These are phyloP conservation scores for Onygena corvina DNA, from an alignment of 2,329 filamentous ascomycete species.

Conservation along the genomic window DNA sequence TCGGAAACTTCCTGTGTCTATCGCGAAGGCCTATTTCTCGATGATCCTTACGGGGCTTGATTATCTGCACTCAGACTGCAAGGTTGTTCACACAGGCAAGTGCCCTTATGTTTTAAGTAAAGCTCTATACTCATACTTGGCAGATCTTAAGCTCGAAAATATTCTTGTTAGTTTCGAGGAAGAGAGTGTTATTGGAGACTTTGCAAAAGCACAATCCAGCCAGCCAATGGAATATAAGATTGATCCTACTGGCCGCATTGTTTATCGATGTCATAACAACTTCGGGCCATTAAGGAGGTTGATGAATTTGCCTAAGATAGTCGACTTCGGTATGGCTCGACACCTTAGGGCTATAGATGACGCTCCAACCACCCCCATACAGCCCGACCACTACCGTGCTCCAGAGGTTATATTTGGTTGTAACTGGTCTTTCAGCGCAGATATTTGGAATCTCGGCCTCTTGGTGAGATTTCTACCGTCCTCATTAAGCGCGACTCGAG, in stretches of 20 bases:
- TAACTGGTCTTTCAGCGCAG: conserved; percentile 18
- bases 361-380: conserved; percentile 11
- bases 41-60: conserved; percentile 17
- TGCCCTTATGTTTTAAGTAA: not conserved
- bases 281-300: conserved; percentile 16
- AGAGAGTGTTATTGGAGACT: conserved; percentile 7
- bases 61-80: conserved; percentile 20
- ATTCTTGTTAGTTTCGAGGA: conserved; percentile 13
- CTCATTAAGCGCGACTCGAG: too few relatives aligned
- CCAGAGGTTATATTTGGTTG: conserved; percentile 20
- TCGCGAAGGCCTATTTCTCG: conserved; percentile 22
- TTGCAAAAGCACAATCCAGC: conserved; percentile 6
- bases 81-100: conserved; percentile 30
- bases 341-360: conserved; percentile 12
- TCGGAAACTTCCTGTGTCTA: conserved; percentile 18
- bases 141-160: conserved; percentile 15
- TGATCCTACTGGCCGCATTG: conserved; percentile 12
- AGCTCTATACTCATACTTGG: not conserved
- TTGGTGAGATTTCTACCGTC: not conserved
- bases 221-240: conserved; percentile 13
- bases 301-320: conserved; percentile 13
- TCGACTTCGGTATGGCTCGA: conserved; percentile 14
- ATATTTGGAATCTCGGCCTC: conserved; percentile 21
- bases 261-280: conserved; percentile 20
- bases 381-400: conserved; percentile 18